Base-by-base conservation (phyloP, 169 alveolate genomes). In the Plasmodium blacklocki region DNA sequence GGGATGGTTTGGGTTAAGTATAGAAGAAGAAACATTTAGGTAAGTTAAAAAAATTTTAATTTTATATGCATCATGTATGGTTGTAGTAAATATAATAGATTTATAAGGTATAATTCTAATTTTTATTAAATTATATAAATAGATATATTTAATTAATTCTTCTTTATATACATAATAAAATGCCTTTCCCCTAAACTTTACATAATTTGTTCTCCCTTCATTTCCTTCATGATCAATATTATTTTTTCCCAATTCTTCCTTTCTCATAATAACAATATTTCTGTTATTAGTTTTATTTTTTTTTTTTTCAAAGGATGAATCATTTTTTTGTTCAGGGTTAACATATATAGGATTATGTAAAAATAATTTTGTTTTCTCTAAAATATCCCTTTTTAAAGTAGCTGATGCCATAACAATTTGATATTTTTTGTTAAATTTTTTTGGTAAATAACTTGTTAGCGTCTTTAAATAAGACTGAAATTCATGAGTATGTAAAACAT, bases 401-500 rank as follows among this genome's bases (percentile, higher is more conserved):
- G 91, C 91, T 39, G 91, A 83, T 12, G 91, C 91, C 91, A 83
- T 83, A 15, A 83, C 49, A 39, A 83, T 59, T 71, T 83, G 91
- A 83, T 70, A 83, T 54, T 83, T 83, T 29, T 70, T 43, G n/a
- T 80, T 52, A 49, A 68, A 71, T 59, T 19, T 70, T 83, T 83
- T 83, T 70, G 91, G 85, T 21, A 83, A 70, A 43, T 78, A 71
- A 8, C 39, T 32, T 56, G 73, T 73, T 26, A 83, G 47, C 39
- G 15, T 45, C 32, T 83, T 58, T 74, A 92, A 92, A 32, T 75
- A 88, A 7, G 88, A 90, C 56, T 91, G 76, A 52, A 91, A 94
- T n/a, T 92, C 96, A 59, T 88, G 66, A 43, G 86, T 89, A 47
- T 92, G 94, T 18, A 94, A 59, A 29, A 94, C 85, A 29, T 94